phyloP scores from a whole-genome alignment of 345 rosid species.

The Limnanthes douglasii region DNA sequence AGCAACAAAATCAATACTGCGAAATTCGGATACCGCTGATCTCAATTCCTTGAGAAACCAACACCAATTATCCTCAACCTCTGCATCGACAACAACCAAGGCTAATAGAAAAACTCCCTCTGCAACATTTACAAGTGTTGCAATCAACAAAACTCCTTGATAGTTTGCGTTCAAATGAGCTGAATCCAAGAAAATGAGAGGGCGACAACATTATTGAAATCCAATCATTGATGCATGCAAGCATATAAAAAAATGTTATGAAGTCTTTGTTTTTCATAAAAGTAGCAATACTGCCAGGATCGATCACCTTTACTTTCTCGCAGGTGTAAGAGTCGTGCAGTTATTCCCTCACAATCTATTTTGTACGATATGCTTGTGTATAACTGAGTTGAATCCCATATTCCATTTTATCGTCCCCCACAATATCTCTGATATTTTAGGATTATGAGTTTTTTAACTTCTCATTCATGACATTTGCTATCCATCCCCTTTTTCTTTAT shows the following conservation, averaged over 20 bases:
- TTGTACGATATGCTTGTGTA: slow-evolving; percentile 93
- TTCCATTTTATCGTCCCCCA: slow-evolving; percentile 70
- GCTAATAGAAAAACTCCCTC: slow-evolving; percentile 78
- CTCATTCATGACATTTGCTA: slow-evolving; percentile 81
- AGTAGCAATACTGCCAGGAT: slow-evolving; percentile 74
- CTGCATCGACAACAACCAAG: slow-evolving; percentile 69
- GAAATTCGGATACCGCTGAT: slow-evolving; percentile 33
- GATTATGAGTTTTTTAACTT: slow-evolving; percentile 68
- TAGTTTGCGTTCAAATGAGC: slow-evolving; percentile 60
- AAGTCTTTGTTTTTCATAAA: slow-evolving; percentile 76
- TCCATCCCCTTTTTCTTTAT: slow-evolving; percentile 90
- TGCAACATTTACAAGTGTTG: slow-evolving; percentile 60
- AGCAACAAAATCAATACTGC: slow-evolving; percentile 67
- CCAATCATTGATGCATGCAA: slow-evolving; percentile 76
- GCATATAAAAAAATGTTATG: slow-evolving; percentile 71
- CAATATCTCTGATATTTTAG: slow-evolving; percentile 85
- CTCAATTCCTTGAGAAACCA: slow-evolving; percentile 77
- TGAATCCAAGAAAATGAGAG: slow-evolving; percentile 74
- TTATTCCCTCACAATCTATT: slow-evolving; percentile 86
- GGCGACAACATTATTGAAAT: slow-evolving; percentile 75
- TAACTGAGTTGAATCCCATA: slow-evolving; percentile 84
- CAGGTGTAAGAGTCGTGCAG: slow-evolving; percentile 88
- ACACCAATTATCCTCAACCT: slow-evolving; percentile 75
- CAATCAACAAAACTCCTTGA: slow-evolving; percentile 69
- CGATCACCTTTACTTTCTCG: slow-evolving; percentile 81